Percentiles rank a stretch among this genome's conserved stretches.
These are phyloP conservation scores for Solanum habrochaites DNA, from an alignment of 257 asterid genomes.

Conservation along the genomic window DNA sequence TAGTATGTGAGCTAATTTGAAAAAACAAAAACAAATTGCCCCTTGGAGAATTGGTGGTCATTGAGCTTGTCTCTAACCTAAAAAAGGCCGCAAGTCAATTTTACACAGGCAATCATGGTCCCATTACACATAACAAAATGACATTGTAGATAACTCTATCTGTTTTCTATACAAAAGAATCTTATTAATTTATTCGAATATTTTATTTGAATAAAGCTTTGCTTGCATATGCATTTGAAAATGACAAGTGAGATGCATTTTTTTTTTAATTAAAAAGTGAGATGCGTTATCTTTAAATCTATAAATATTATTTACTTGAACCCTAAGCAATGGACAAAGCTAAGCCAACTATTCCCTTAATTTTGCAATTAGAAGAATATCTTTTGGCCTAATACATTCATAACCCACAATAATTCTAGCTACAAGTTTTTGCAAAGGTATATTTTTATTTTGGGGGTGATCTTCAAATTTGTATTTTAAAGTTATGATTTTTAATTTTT, in stretches of 20 bases:
- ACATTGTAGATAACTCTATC: neutral
- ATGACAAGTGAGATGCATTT: neutral
- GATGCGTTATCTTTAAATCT: neutral
- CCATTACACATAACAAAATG: neutral
- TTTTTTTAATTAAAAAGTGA: neutral
- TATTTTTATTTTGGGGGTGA: too few relatives aligned
- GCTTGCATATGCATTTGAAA: neutral
- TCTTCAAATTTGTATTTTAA: too few relatives aligned
- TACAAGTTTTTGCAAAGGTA: neutral
- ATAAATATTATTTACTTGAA: neutral
- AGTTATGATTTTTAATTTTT: too few relatives aligned
- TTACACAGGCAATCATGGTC: neutral
- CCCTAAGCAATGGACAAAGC: neutral
- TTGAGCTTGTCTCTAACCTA: neutral
- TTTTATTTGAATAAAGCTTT: neutral
- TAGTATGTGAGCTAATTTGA: neutral
- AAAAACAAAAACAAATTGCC: neutral
- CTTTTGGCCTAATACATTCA: neutral
- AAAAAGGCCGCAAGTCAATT: neutral
- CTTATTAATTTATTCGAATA: neutral
- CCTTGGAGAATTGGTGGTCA: neutral
- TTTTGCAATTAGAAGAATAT: neutral
- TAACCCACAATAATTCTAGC: neutral
- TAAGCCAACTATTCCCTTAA: neutral
- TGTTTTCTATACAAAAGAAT: neutral